Percentiles rank a stretch among this genome's conserved stretches.
Conservation (phyloP, 1,139 yeast genomes). For the Nakaseomyces sp. region DNA sequence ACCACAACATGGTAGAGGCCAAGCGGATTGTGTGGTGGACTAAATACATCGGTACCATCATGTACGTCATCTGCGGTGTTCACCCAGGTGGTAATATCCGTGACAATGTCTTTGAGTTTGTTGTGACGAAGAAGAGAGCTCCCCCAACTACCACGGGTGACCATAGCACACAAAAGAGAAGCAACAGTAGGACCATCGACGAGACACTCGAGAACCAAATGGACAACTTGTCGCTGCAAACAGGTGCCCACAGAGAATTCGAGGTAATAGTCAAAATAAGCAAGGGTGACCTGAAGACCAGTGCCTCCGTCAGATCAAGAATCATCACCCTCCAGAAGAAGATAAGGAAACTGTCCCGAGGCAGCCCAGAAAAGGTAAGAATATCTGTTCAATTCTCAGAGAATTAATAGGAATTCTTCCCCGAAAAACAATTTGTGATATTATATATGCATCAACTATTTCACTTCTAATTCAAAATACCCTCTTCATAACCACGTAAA, state of each 20-base stretch:
- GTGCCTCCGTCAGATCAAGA: conserved; percentile 48
- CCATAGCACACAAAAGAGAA: conserved; percentile 23
- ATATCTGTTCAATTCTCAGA: conserved; percentile 32
- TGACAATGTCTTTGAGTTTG: conserved; percentile 42
- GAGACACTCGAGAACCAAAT: not conserved
- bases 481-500: no score
- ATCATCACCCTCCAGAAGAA: conserved; percentile 44
- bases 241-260: conserved; percentile 22
- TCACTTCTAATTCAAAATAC: no score
- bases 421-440: no score
- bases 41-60: conserved; percentile 52
- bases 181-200: conserved; percentile 10
- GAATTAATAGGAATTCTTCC: not conserved
- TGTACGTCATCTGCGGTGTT: conserved; percentile 66
- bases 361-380: conserved; percentile 36
- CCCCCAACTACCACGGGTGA: conserved; percentile 14
- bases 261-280: conserved; percentile 42
- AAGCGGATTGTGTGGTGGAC: conserved; percentile 54
- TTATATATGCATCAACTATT: no score
- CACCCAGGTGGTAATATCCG: conserved; percentile 67
- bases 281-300: conserved; percentile 44
- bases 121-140: conserved; percentile 28
- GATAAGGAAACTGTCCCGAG: conserved; percentile 41
- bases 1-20: conserved; percentile 38
- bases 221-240: not conserved